Evolutionary conservation across 805 yeast genomes (phyloP).

Genomic region (Metschnikowia reukaufii): DNA sequence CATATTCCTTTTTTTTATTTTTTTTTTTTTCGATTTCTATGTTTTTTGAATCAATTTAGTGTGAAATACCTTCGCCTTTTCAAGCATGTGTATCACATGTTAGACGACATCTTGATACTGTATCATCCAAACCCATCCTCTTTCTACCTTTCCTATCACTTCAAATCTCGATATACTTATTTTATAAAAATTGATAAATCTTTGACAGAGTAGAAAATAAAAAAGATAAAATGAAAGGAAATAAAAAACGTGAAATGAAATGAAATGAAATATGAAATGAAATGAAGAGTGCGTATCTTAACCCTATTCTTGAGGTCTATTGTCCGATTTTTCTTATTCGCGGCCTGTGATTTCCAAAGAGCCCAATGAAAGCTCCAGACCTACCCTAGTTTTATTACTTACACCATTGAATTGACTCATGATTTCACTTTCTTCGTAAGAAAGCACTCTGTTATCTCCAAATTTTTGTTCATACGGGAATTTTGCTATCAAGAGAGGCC

Average conservation of each 20-base stretch:
- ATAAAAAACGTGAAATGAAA: too few species aligned
- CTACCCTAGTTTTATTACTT: not conserved
- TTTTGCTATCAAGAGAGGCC: slow-evolving; percentile 14
- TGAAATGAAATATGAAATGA: not conserved
- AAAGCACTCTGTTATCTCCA: slow-evolving; percentile 10
- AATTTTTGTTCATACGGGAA: slow-evolving; percentile 20
- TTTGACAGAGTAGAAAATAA: not conserved
- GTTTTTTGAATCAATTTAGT: too few species aligned
- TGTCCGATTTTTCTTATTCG: not conserved
- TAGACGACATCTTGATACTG: too few species aligned
- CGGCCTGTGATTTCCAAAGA: not conserved
- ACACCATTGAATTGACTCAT: slow-evolving; percentile 11
- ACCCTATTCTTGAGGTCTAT: not conserved
- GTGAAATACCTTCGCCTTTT: too few species aligned
- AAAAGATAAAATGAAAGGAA: too few species aligned
- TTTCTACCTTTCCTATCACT: too few species aligned
- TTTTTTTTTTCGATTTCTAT: too few species aligned
- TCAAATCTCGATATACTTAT: too few species aligned
- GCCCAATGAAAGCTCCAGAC: not conserved
- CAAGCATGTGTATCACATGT: too few species aligned
- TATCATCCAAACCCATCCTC: too few species aligned
- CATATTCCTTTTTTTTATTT: too few species aligned
- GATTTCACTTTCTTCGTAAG: slow-evolving; percentile 20
- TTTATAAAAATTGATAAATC: too few species aligned
- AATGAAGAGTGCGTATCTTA: not conserved